Evolutionary conservation across 768 basidiomycete genomes (phyloP), one percentile per base, ranked within the genome.

Genomic region (Hebeloma cylindrosporum): DNA sequence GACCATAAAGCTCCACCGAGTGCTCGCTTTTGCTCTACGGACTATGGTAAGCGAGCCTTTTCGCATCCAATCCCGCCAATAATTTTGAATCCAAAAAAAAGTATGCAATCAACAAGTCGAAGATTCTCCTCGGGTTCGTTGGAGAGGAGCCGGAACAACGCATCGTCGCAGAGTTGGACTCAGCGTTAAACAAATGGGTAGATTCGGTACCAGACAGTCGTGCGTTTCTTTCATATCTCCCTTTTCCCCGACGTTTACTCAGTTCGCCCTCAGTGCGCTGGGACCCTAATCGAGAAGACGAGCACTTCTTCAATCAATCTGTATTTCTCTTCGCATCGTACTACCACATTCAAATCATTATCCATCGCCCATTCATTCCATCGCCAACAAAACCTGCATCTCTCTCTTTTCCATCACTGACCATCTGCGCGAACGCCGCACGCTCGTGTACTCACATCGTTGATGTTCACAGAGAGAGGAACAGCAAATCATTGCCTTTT

Each of bases 281-380:
- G 54, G 48, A 56, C 50, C 47, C 48, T 4, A 34, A 47, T 18
- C 62, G 57, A 11, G 50, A 58, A 17, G 53, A 73, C 35, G 23
- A 37, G 8, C 42, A 52, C 1, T 70, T 70, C 47, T 68, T 84
- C 57, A 66, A 71, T 30, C 80, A 83, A 60, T 79, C 79, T 1
- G 79, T 77, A 0, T 57, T 60, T 8, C 65, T 88, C 5, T 61
- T 73, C 48, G 51, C 59, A 4, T 57, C 59, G n/a, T 71, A 63
- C 46, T 69, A 82, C 57, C 71, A 79, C 29, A 55, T 74, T 9
- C 77, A 82, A 58, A 87, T 88, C 49, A 70, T 82, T 41, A 70
- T 85, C 31, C 85, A 89, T 59, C 76, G 85, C 8, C 82, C 85
- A 0, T 88, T 87, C 64, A 73, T 89, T 7, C n/a, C n/a, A n/a